Percentiles rank a stretch among this genome's conserved stretches.
These are phyloP conservation scores for Rhinocladiella similis DNA, from an alignment of 2,329 filamentous ascomycete species.

Conservation along the genomic window DNA sequence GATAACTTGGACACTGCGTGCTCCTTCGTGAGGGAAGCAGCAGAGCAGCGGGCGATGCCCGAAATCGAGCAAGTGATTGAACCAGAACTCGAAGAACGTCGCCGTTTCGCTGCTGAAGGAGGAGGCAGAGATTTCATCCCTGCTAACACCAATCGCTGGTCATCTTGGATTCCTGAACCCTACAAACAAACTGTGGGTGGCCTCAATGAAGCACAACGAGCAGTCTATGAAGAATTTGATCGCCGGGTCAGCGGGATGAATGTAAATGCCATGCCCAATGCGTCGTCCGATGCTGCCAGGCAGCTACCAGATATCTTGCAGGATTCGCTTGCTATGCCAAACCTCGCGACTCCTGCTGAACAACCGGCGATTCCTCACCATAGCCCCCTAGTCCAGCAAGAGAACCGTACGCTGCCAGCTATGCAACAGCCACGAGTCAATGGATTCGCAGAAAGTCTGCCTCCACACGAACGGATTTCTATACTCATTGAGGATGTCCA, in stretches of 20 bases:
- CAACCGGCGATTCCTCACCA: constrained; percentile 62
- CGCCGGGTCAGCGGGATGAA: constrained; percentile 71
- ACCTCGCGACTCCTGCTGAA: constrained; percentile 63
- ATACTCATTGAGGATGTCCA: constrained; percentile 58
- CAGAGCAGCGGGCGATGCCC: constrained; percentile 85
- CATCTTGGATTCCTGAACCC: constrained; percentile 88
- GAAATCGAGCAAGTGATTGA: constrained; percentile 96
- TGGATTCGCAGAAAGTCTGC: constrained; percentile 59
- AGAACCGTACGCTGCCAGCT: constrained; percentile 40
- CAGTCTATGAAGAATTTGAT: constrained; percentile 95
- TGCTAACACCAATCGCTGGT: constrained; percentile 79
- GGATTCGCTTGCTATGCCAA: constrained; percentile 62
- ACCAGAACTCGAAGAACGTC: constrained; percentile 72
- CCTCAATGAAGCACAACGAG: constrained; percentile 86
- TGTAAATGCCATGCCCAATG: constrained; percentile 55
- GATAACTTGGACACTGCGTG: constrained; percentile 94
- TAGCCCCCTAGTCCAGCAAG: constrained; percentile 53
- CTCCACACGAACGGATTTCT: constrained; percentile 54
- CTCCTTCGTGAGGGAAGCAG: constrained; percentile 90
- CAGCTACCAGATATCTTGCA: constrained; percentile 64
- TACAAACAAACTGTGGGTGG: constrained; percentile 83
- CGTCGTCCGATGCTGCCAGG: constrained; percentile 57
- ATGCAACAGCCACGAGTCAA: constrained; percentile 52
- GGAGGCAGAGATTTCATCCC: constrained; percentile 26
- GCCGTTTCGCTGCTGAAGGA: constrained; percentile 69